Percentiles rank a stretch among this genome's conserved stretches.
These are phyloP conservation scores for Pneumocystis wakefieldiae DNA, from an alignment of 1,139 yeast genomes.

Conservation along the genomic window DNA sequence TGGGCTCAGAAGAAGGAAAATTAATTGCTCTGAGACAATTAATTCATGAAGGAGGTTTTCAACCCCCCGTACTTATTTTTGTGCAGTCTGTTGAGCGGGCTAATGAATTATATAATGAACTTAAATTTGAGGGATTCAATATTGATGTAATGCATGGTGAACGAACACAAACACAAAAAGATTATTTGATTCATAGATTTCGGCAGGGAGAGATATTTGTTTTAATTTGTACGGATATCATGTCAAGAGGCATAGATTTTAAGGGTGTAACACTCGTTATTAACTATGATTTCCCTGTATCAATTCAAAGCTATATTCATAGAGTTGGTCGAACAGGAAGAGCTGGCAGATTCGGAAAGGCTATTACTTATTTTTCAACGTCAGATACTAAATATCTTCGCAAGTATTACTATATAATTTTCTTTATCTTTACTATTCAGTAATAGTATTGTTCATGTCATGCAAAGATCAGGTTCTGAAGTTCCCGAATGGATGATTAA, in stretches of 20 bases:
- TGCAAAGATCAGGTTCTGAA: constrained; percentile 79
- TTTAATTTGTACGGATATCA: constrained; percentile 85
- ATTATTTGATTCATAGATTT: constrained; percentile 67
- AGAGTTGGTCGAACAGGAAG: constrained; percentile 98
- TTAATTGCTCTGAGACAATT: constrained; percentile 78
- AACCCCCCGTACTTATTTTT: constrained; percentile 86
- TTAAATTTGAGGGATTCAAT: constrained; percentile 75
- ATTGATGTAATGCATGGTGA: constrained; percentile 96
- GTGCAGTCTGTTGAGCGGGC: constrained; percentile 88
- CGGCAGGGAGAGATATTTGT: constrained; percentile 91
- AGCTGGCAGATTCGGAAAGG: constrained; percentile 74
- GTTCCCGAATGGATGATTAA: constrained; percentile 70
- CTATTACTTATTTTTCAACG: constrained; percentile 85
- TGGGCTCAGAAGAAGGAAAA: constrained; percentile 93
- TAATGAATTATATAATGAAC: constrained; percentile 83
- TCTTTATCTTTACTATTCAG: neutral
- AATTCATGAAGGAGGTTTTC: constrained; percentile 61
- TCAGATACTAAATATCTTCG: constrained; percentile 56
- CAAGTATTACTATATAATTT: constrained; percentile 32
- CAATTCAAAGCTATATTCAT: constrained; percentile 91
- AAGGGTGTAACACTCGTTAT: constrained; percentile 89
- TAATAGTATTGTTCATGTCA: constrained; percentile 56
- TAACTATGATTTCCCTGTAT: constrained; percentile 90
- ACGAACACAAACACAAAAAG: constrained; percentile 78
- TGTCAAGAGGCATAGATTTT: constrained; percentile 94